A percentile compares a stretch with the other conserved stretches of the same genome.
Evolutionary conservation across 129 eudicot species (phyloP).

Genomic region (Glebionis coronaria): DNA sequence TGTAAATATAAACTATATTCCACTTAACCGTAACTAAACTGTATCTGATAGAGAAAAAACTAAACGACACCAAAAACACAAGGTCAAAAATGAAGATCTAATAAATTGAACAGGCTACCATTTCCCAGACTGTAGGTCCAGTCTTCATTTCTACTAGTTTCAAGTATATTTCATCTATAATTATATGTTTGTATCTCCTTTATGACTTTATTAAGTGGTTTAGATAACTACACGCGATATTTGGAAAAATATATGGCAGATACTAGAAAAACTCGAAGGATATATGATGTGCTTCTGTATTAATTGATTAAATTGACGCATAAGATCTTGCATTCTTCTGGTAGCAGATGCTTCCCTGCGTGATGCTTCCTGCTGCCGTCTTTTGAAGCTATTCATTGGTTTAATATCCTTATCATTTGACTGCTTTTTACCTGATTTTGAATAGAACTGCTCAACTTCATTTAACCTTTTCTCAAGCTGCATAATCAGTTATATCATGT

Average conservation of each 20-base stretch:
- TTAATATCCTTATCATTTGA: constrained; percentile 61
- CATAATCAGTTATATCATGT: constrained; percentile 22
- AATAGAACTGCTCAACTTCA: constrained; percentile 72
- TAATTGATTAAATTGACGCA: constrained; percentile 61
- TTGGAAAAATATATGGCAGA: background rate
- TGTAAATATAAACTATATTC: background rate
- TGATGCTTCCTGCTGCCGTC: constrained; percentile 67
- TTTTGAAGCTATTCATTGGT: constrained; percentile 43
- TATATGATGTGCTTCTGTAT: constrained; percentile 57
- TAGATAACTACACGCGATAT: background rate
- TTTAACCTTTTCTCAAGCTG: constrained; percentile 76
- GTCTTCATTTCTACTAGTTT: background rate
- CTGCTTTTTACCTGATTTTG: constrained; percentile 46
- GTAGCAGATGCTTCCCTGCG: constrained; percentile 66
- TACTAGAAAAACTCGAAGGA: constrained; percentile 26
- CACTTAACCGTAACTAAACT: background rate
- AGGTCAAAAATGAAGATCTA: no score
- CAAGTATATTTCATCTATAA: background rate
- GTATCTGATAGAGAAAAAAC: constrained; percentile 1
- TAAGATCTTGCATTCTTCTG: constrained; percentile 90
- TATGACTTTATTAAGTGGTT: background rate
- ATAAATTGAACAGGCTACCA: no score
- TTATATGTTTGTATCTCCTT: background rate
- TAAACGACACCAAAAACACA: background rate
- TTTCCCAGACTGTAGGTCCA: constrained; percentile 11